Percentiles rank a stretch among this genome's conserved stretches.
Conservation (phyloP, 805 yeast species). For the Wickerhamomyces strasburgensis region DNA sequence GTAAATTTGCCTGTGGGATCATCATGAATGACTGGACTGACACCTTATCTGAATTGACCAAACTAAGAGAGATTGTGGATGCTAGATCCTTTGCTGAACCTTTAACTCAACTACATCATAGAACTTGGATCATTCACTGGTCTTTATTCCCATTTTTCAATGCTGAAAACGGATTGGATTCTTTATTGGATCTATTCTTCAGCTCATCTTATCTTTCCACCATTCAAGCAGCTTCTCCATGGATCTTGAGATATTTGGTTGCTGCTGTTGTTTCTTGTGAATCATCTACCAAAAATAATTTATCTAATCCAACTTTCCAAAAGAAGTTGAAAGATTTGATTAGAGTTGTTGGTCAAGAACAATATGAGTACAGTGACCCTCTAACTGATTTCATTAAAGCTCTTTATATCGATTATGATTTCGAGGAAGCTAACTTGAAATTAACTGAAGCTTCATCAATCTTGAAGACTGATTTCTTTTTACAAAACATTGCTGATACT, state of each 20-base stretch:
- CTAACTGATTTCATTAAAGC: conserved; percentile 52
- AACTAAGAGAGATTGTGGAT: conserved; percentile 55
- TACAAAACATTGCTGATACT: conserved; percentile 34
- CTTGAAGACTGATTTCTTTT: conserved; percentile 53
- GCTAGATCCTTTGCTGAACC: conserved; percentile 48
- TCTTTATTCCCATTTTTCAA: conserved; percentile 59
- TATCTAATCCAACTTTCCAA: conserved; percentile 34
- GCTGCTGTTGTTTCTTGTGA: conserved; percentile 49
- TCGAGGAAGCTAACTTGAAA: conserved; percentile 45
- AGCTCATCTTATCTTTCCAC: conserved; percentile 57
- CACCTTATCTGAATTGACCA: conserved; percentile 48
- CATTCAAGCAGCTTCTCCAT: conserved; percentile 67
- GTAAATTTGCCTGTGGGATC: conserved; percentile 59
- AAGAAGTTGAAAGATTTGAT: conserved; percentile 55
- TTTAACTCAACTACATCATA: conserved; percentile 52
- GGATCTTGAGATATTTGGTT: conserved; percentile 62
- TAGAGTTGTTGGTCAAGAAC: conserved; percentile 54
- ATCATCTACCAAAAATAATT: conserved; percentile 23
- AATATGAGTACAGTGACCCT: conserved; percentile 62
- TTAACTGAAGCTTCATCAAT: conserved; percentile 43
- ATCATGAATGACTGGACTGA: conserved; percentile 47
- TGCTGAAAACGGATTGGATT: conserved; percentile 45
- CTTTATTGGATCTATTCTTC: conserved; percentile 52
- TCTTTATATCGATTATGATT: conserved; percentile 54
- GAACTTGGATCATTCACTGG: conserved; percentile 70